Base-by-base conservation (phyloP, 805 yeast genomes). In the Ogataea nakhonphanomensis region DNA sequence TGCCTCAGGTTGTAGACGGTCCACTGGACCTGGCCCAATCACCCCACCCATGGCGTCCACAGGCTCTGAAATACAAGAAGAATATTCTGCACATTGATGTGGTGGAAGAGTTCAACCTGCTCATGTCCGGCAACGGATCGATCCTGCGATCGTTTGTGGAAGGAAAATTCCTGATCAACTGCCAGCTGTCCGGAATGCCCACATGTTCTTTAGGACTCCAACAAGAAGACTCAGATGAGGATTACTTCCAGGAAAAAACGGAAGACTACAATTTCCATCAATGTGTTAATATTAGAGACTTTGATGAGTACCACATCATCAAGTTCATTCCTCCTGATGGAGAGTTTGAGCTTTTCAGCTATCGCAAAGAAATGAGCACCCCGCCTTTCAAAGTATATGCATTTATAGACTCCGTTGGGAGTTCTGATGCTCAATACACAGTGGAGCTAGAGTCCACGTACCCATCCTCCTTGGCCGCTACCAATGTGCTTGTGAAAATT, bases 251-350 rank as follows among this genome's bases (percentile, higher is more conserved):
- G 7, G 36, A 41, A 41, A 41, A 39, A 30, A 31, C 89, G 8
- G 86, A 83, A 50, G 95, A 88, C 58, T 80, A 85, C 51, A 86
- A 83, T 48, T 84, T 88, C 62, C 96, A 88, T 61, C 91, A 86
- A 53, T 85, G 95, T 61, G 96, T 88, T 20, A 78, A 81, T 45
- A 67, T 87, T 41, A 76, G 76, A 43, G 74, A 76, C 50, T 86
- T 82, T 59, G 88, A 84, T 45, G 57, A 69, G 14, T 79, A 81
- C 20, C 67, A 84, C 29, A 65, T 76, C 17, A 82, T 89, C 43
- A 76, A 73, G 33, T 88, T 89, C 49, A 69, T 80, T 9, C 96
- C 96, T 2, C 96, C 96, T 1, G 95, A 88, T 62, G 95, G 95
- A 0, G 77, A 79, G 37, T 85, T 87, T 57, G 91, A 87, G 59